Conservation (phyloP, 164 flowering plant genomes). For the Chloranthus sessilifolius region DNA sequence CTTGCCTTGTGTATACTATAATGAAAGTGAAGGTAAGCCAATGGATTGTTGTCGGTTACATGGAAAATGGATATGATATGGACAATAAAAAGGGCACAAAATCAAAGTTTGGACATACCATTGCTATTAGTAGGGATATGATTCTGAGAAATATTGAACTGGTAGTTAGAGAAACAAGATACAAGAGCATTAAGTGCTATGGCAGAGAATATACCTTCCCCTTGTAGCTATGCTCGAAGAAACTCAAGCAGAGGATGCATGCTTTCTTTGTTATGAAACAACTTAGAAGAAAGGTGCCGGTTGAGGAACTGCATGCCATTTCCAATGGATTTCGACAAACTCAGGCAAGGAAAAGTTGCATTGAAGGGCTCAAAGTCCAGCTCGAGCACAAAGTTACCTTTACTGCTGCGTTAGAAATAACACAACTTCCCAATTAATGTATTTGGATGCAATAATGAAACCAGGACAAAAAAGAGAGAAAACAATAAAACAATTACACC, state of each 20-base stretch:
- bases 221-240: conserved; percentile 65
- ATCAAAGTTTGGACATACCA: too few relatives aligned
- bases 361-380: conserved; percentile 94
- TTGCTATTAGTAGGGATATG: too few relatives aligned
- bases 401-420: conserved; percentile 32
- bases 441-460: not conserved
- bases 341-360: conserved; percentile 75
- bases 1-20: too few relatives aligned
- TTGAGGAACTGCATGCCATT: conserved; percentile 97
- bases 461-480: not conserved
- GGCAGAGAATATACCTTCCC: conserved; percentile 52
- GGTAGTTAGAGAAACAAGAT: too few relatives aligned
- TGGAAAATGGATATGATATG: too few relatives aligned
- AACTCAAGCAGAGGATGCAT: conserved; percentile 80
- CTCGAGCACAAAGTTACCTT: conserved; percentile 85
- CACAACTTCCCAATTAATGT: too few relatives aligned
- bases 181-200: too few relatives aligned
- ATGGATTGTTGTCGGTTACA: too few relatives aligned
- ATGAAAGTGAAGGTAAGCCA: too few relatives aligned
- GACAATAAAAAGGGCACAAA: too few relatives aligned
- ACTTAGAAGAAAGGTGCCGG: conserved; percentile 88
- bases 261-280: conserved; percentile 93
- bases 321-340: conserved; percentile 86
- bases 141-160: too few relatives aligned
- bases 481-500: too few relatives aligned